Percentiles rank a stretch among this genome's conserved stretches.
Conservation (phyloP, 805 yeast species). For the Scheffersomyces amazonensis region DNA sequence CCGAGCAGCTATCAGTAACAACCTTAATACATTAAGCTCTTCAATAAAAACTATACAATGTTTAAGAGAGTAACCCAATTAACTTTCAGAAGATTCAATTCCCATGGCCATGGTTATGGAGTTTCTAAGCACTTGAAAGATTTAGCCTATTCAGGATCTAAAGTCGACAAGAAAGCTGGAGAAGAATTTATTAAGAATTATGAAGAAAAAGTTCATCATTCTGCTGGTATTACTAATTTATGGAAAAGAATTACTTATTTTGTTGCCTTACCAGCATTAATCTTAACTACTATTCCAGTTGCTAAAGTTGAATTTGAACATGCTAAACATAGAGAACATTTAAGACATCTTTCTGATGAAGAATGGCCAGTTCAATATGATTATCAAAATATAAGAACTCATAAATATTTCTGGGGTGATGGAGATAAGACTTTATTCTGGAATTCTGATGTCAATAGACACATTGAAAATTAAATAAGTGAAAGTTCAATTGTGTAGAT, state of each 20-base stretch:
- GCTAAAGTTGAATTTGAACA: constrained; percentile 82
- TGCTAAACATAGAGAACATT: constrained; percentile 83
- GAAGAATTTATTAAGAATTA: constrained; percentile 60
- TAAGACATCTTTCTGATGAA: constrained; percentile 71
- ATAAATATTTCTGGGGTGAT: constrained; percentile 97
- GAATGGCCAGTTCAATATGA: constrained; percentile 92
- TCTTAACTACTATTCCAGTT: constrained; percentile 75
- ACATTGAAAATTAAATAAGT: constrained; percentile 48
- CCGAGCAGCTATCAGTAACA: constrained; percentile 6
- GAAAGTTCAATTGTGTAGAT: no score
- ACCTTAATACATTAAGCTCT: no score
- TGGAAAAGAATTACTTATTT: constrained; percentile 85
- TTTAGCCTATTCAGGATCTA: constrained; percentile 32
- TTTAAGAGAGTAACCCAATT: constrained; percentile 35
- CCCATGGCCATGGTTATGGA: constrained; percentile 39
- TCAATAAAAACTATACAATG: no score
- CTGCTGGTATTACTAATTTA: constrained; percentile 65
- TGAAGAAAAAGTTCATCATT: constrained; percentile 75
- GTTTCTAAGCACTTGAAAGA: constrained; percentile 40
- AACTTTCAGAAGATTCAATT: constrained; percentile 37
- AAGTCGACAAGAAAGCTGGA: constrained; percentile 60
- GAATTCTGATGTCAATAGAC: constrained; percentile 91
- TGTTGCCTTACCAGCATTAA: constrained; percentile 81
- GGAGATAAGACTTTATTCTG: constrained; percentile 97
- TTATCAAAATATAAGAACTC: constrained; percentile 85